Evolutionary conservation across 176 grass and related monocot species (phyloP), one percentile per base, ranked within the genome.

Genomic region (Hordeum marinum): DNA sequence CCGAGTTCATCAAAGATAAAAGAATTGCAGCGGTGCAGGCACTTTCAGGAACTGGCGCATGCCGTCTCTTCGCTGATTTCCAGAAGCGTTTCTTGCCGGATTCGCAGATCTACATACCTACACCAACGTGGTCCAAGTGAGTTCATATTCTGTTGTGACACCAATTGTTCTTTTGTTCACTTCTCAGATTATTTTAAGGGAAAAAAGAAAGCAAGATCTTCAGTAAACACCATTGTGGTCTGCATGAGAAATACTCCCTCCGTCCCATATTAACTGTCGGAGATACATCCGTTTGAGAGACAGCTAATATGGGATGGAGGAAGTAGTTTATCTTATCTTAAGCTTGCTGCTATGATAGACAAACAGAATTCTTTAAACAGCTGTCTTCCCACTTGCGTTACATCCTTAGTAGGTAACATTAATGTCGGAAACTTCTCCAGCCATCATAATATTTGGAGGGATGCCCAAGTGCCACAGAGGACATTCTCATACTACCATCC

Each of bases 401-500:
- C 29, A 60, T 34, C n/a, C 5, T 72, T 77, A 55, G 35, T 73
- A 77, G 50, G 75, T 89, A 45, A 80, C 43, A 50, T 87, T 9
- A 83, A 62, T 79, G 29, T 83, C 6, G 10, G 17, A 17, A 26
- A 69, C 32, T 81, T 88, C 82, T 88, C 26, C 90, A 98, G 93
- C 84, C 96, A 98, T 82, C 96, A 96, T 80, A 98, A 96, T 77
- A 96, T 96, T 75, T 94, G 93, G 91, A 94, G 93, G 89, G 93
- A 98, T 92, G 93, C 96, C 67, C 78, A 78, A 58, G 91, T 98
- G 35, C 86, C 93, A 73, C 96, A 98, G 43, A 94, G 86, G 42
- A 91, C 89, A 79, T 96, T 89, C 42, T 90, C 83, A 24, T 98
- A 98, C 66, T 94, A 98, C 43, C 91, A 96, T 77, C 81, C 93